Percentiles rank a stretch among this genome's conserved stretches.
Conservation (phyloP, 2,329 filamentous ascomycete species). For the Colletotrichum endophyticum region DNA sequence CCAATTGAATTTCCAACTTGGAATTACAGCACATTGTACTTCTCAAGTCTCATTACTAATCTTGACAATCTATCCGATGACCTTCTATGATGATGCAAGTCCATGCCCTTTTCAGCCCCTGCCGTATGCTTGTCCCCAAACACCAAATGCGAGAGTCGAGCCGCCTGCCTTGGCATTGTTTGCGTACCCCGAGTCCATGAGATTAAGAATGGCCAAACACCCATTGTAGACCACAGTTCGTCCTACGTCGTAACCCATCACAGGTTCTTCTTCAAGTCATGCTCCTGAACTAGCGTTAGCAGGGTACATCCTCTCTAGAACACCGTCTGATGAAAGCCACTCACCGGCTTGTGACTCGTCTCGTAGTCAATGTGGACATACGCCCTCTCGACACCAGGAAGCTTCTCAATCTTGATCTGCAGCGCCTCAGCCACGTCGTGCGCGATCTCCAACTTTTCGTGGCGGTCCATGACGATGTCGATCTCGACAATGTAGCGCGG, state of each 20-base stretch:
- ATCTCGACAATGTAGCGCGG: conserved; percentile 92
- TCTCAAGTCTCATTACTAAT: not conserved
- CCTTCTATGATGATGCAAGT: not conserved
- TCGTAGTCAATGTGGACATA: conserved; percentile 99
- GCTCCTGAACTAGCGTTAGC: conserved; percentile 48
- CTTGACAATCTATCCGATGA: not conserved
- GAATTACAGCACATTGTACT: not conserved
- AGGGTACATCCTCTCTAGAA: not conserved
- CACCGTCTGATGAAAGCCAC: not conserved
- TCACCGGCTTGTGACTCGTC: conserved; percentile 85
- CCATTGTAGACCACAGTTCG: not conserved
- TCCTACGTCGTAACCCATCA: conserved; percentile 27
- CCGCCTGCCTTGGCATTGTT: not conserved
- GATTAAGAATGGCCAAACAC: not conserved
- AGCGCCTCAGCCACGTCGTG: conserved; percentile 95
- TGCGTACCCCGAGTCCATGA: not conserved
- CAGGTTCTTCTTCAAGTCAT: conserved; percentile 66
- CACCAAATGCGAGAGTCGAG: not conserved
- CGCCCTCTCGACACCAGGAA: conserved; percentile 90
- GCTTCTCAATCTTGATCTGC: conserved; percentile 90
- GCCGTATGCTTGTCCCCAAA: not conserved
- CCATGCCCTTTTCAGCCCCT: not conserved
- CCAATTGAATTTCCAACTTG: accelerated
- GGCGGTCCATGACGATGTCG: conserved; percentile 90
- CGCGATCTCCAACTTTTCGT: conserved; percentile 74